Base-by-base conservation (phyloP, 108 stramenopile genomes). In the Cyclotella sp. region DNA sequence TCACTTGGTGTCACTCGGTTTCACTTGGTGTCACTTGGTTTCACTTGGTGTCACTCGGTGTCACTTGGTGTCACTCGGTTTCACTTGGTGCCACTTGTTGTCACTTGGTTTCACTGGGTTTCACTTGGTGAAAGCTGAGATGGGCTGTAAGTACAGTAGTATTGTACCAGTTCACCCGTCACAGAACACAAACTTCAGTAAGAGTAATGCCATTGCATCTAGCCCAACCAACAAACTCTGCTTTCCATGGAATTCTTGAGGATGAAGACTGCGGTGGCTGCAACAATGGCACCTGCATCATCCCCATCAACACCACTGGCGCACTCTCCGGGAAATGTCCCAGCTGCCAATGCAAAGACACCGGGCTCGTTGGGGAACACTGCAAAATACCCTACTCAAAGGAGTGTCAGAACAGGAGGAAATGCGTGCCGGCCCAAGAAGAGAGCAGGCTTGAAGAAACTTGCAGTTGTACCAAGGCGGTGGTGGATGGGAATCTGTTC, bases 401-500 rank as follows among this genome's bases (percentile, higher is more conserved):
- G 28, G 0, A 43, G 0, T 81, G 79, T 45, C 26, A 52, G 18
- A 49, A 81, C 43, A 73, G 79, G 28, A 73, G 79, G 0, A 81
- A 81, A 39, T 81, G 79, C 61, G 43, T 69, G 0, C 79, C 79
- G 0, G 61, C 79, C 62, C 34, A 30, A 34, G 24, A 27, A 21
- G 43, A 14, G 3, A 64, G 28, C 7, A 55, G 59, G 10, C 52
- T 47, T 9, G 53, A 53, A 46, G 79, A 81, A 14, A 69, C 62
- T 0, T 81, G 79, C 68, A 74, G 73, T 42, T 81, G 79, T 55
- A 70, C 65, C 61, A 74, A 74, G 73, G 79, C 79, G 15, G 68
- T 81, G 51, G 79, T 81, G 42, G 73, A 73, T 54, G 79, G 79
- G 27, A 81, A 81, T 73, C 79, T 73, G 11, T 86, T 72, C 60